Evolutionary conservation across 176 grass and related monocot species (phyloP), one percentile per base, ranked within the genome.

Genomic region (Rhynchospora breviuscula): DNA sequence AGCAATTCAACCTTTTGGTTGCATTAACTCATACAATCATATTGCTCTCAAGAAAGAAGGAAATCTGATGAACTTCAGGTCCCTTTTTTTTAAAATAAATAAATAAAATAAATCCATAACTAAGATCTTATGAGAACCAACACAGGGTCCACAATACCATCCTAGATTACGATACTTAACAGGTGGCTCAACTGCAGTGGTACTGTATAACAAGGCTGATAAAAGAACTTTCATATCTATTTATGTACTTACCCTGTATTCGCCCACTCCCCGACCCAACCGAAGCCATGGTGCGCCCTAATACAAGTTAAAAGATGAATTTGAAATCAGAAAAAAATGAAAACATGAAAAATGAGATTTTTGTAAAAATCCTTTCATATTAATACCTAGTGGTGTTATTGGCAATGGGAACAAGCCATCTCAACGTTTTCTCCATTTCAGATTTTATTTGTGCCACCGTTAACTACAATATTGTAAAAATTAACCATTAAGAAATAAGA

Each of bases 191-290:
- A 74, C n/a, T 74, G 46, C 23, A 51, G 0, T 31, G 4, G 49
- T 52, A 52, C 7, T 8, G 49, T 52, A 52, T 52, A 52, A 4
- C 49, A 52, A 52, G 49, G 10, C 49, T 52, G 49, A 11, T 73
- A 49, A 73, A 17, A 49, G n/a, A 48, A 48, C 43, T 59, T 79
- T 61, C 43, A 4, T 81, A 44, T 81, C 58, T 21, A 22, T 64
- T 65, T 1, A 66, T 49, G 23, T 84, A 84, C 79, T 59, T 85
- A 95, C 93, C 93, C 88, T 62, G 88, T 91, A 72, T 87, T 91
- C 84, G 94, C 91, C 94, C 94, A 97, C 84, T 97, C 94, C 59
- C 90, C 90, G 78, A 95, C 93, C 93, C 93, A 95, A 52, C 93
- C 93, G 22, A 95, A 95, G 64, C 94, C 94, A 84, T 97, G 93